Percentiles rank a stretch among this genome's conserved stretches.
Conservation (phyloP, 495 filamentous ascomycete genomes). For the Penicillium turbatum region DNA sequence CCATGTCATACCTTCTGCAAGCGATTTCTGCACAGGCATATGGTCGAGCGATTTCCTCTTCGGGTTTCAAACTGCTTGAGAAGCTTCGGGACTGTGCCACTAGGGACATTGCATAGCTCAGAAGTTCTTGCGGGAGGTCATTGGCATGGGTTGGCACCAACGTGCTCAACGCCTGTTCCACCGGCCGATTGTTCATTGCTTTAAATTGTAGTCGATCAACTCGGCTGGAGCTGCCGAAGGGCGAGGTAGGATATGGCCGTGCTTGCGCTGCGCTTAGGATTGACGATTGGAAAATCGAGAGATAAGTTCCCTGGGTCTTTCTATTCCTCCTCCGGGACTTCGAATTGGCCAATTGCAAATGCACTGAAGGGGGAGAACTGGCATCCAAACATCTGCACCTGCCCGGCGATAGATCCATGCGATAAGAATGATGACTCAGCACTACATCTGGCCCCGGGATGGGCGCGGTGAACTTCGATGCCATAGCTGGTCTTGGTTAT, state of each 20-base stretch:
- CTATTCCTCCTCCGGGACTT: too few species aligned
- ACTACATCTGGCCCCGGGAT: constrained; percentile 5
- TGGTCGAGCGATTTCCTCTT: constrained; percentile 81
- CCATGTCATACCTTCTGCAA: constrained; percentile 64
- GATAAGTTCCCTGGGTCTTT: not conserved
- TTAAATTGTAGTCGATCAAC: constrained; percentile 2
- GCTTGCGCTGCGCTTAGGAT: not conserved
- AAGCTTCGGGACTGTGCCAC: constrained; percentile 82
- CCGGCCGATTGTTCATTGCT: constrained; percentile 54
- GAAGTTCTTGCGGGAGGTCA: constrained; percentile 66
- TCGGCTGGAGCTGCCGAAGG: not conserved
- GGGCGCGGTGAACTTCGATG: not conserved
- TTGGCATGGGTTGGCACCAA: constrained; percentile 74
- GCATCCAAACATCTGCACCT: constrained; percentile 4
- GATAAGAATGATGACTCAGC: constrained; percentile 21
- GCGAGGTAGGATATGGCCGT: not conserved
- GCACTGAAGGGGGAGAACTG: constrained; percentile 2
- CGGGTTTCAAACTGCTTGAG: constrained; percentile 72
- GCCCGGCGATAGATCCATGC: constrained; percentile 9
- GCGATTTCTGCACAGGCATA: constrained; percentile 92
- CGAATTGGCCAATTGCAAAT: not conserved
- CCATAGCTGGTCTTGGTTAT: not conserved
- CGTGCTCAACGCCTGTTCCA: constrained; percentile 70
- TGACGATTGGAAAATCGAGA: not conserved
- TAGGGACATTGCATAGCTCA: constrained; percentile 72